Evolutionary conservation across 192 early-diverging fungal genomes (phyloP), one percentile per base, ranked within the genome.

Genomic region (Coemansia sp.): DNA sequence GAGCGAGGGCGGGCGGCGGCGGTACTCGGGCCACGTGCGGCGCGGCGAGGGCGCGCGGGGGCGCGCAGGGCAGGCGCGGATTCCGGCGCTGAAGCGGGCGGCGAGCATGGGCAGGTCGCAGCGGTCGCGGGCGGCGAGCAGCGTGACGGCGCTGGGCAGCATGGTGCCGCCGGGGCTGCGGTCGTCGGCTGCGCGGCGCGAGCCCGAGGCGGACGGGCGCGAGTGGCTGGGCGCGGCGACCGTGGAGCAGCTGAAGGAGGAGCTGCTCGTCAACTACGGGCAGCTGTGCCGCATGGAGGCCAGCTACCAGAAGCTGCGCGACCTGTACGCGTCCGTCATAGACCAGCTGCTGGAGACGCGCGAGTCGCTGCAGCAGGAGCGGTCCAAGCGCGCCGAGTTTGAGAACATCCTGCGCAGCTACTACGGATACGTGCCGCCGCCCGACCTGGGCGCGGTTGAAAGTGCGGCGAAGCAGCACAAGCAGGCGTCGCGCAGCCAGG

Each of bases 241-340:
- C 11, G 54, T 60, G 35, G 35, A 40, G 35, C 71, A 80, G 52
- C 63, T 80, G 9, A 73, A 70, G 49, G 71, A 73, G 21, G 77
- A 80, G 58, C 58, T 80, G 47, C 57, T 80, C 27, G 64, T 73
- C 7, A 80, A 73, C 44, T 73, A 80, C 29, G 71, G 71, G 7
- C 77, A 80, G 63, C 62, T 66, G 31, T 73, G 71, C 24, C 70
- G 71, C 9, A 66, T 80, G 63, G 71, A 80, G 48, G 71, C 66
- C 2, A 73, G 71, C 40, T 73, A 80, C 60, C 70, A 80, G 32
- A 80, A 70, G 62, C 67, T 80, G 27, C 66, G 67, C 19, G 71
- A 73, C 25, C 59, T 80, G 3, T 80, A 80, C 28, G 67, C 70
- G 6, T 62, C 71, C 12, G 67, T 73, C 7, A 68, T 73, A 10